Evolutionary conservation across 176 grass and related monocot genomes (phyloP), one percentile per base, ranked within the genome.

Genomic region (Neostapfia colusana): DNA sequence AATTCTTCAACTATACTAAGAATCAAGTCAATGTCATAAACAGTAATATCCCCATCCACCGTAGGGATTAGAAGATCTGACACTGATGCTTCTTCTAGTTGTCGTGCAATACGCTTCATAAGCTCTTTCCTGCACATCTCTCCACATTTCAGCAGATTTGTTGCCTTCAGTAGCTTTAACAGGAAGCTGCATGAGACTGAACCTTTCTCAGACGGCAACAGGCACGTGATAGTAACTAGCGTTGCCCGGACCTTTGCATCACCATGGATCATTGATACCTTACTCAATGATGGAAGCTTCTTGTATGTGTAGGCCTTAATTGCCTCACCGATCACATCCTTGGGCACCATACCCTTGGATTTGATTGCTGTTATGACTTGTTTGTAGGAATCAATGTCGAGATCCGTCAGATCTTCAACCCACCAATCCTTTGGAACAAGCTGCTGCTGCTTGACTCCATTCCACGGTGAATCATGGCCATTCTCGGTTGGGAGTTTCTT

Each of bases 171-270:
- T 63, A 99, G 80, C 83, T 95, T 99, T 18, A 95, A 63, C 42
- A 99, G 91, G 74, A 99, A 99, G 79, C 91, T 90, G 85, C 91
- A 99, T 27, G 95, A 99, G 6, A 92, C 89, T 57, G 87, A 99
- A 53, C 91, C 91, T 82, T 83, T 92, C 73, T 92, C 87, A 67
- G 87, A 74, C 26, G 95, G 95, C 67, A 99, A 86, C 68, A 99
- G 73, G 65, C 76, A 87, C 74, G 89, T 92, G 73, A 99, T 88
- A 12, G 86, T 99, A 72, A 95, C 95, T 36, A 99, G 75, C 87
- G 92, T 79, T 5, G 87, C 88, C 67, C 86, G 74, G 10, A 88
- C 87, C 74, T 90, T 95, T 77, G 75, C 82, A 53, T 91, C 95
- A 67, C 89, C 95, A 71, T 90, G 87, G 68, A 88, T 88, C 85